These are phyloP conservation scores for Conticribra weissflogii DNA, from an alignment of 108 stramenopile species.

Conservation along the genomic window DNA sequence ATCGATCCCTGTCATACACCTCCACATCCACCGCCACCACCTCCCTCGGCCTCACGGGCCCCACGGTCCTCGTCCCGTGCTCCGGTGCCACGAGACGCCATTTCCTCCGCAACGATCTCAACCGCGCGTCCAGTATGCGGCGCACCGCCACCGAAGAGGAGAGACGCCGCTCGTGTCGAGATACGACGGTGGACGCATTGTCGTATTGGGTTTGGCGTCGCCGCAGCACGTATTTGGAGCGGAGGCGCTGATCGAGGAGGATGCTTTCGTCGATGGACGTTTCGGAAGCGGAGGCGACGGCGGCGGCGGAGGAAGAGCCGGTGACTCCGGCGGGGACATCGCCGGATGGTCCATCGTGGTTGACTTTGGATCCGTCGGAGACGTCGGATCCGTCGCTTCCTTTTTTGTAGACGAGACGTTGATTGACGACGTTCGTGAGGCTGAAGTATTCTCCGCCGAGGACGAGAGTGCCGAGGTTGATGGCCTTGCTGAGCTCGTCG, in stretches of 20 bases:
- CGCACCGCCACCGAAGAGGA: slow-evolving; percentile 57
- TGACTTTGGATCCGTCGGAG: slow-evolving; percentile 10
- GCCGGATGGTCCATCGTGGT: slow-evolving; percentile 6
- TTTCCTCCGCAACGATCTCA: slow-evolving; percentile 61
- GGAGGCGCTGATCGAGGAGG: slow-evolving; percentile 42
- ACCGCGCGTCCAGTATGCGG: slow-evolving; percentile 58
- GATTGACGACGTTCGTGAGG: slow-evolving; percentile 76
- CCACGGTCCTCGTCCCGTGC: slow-evolving; percentile 69
- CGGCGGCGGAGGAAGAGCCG: slow-evolving; percentile 9
- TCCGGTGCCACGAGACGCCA: slow-evolving; percentile 87
- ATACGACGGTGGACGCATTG: slow-evolving; percentile 48
- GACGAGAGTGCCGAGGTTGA: slow-evolving; percentile 75
- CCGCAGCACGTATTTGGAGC: slow-evolving; percentile 60
- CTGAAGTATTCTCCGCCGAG: slow-evolving; percentile 75
- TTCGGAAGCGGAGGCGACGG: not conserved
- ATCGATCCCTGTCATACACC: slow-evolving; percentile 70
- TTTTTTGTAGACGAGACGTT: slow-evolving; percentile 5
- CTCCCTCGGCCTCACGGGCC: slow-evolving; percentile 68
- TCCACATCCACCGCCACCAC: slow-evolving; percentile 84
- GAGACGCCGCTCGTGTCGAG: slow-evolving; percentile 60
- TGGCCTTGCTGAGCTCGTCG: slow-evolving; percentile 79
- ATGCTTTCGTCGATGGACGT: slow-evolving; percentile 36
- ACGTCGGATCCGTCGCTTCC: slow-evolving; percentile 14
- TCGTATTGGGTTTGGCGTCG: slow-evolving; percentile 67
- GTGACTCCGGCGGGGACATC: not conserved